Evolutionary conservation across 495 filamentous ascomycete genomes (phyloP).

Genomic region (Amphirosellinia nigrospora): DNA sequence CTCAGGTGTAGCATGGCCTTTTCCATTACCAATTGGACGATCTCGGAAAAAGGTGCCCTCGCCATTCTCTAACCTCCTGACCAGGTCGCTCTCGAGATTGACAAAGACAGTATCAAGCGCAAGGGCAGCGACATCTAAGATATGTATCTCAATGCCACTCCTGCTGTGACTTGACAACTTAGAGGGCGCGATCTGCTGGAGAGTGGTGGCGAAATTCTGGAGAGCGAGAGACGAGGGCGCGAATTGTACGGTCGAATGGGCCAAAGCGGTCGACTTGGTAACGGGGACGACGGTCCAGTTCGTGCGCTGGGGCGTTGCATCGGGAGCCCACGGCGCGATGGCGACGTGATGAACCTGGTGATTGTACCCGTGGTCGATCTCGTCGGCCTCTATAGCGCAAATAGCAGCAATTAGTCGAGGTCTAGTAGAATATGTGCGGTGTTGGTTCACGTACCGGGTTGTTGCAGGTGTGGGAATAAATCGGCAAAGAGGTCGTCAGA

Average conservation of each 20-base stretch:
- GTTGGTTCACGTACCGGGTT: conserved; percentile 40
- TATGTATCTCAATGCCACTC: conserved; percentile 76
- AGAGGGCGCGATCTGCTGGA: conserved; percentile 65
- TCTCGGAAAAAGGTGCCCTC: conserved; percentile 63
- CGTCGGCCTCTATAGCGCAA: conserved; percentile 31
- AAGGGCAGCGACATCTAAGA: conserved; percentile 81
- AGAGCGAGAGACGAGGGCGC: conserved; percentile 80
- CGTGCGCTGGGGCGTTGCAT: conserved; percentile 64
- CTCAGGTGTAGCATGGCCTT: conserved; percentile 38
- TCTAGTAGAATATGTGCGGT: no score
- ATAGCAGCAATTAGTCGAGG: no score
- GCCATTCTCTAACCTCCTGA: conserved; percentile 60
- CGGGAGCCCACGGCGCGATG: conserved; percentile 80
- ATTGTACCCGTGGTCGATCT: conserved; percentile 37
- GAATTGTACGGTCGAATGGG: conserved; percentile 79
- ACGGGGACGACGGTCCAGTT: conserved; percentile 89
- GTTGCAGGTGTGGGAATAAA: conserved; percentile 68
- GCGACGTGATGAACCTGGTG: conserved; percentile 68
- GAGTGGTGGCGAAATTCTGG: conserved; percentile 71
- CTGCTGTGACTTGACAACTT: conserved; percentile 65
- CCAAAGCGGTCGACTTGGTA: conserved; percentile 61
- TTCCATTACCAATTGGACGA: conserved; percentile 43
- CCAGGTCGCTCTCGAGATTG: conserved; percentile 77
- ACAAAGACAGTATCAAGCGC: conserved; percentile 84
- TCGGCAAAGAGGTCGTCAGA: conserved; percentile 85